These are phyloP conservation scores for Irpex lacteus DNA, from an alignment of 1,284 basidiomycete species.

Conservation along the genomic window DNA sequence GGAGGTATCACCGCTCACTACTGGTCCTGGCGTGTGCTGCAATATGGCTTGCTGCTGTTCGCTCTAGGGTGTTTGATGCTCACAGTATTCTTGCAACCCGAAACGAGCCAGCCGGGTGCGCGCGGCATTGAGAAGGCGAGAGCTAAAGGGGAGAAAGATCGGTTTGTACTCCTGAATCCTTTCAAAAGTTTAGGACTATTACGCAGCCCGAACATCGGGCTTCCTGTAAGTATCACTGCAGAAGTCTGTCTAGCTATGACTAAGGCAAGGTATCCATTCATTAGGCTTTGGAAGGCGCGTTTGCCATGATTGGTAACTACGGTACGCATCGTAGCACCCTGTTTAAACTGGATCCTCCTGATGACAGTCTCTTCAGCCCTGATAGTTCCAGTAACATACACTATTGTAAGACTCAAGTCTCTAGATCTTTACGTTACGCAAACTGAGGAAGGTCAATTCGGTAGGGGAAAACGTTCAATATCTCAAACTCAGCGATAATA, in stretches of 20 bases:
- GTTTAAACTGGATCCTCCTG: too few species aligned
- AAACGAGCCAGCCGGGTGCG: slow-evolving; percentile 59
- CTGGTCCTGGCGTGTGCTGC: slow-evolving; percentile 67
- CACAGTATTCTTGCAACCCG: slow-evolving; percentile 57
- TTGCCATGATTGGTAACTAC: slow-evolving; percentile 41
- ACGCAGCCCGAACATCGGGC: slow-evolving; percentile 52
- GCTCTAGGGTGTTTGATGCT: slow-evolving; percentile 42
- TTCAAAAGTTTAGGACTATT: slow-evolving; percentile 48
- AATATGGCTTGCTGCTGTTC: slow-evolving; percentile 44
- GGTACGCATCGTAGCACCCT: slow-evolving; percentile 28
- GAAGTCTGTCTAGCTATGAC: background rate
- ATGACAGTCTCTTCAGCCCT: slow-evolving; percentile 28
- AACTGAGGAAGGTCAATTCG: background rate
- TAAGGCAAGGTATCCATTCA: background rate
- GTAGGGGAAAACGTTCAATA: slow-evolving; percentile 54
- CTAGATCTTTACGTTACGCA: background rate
- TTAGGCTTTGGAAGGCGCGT: slow-evolving; percentile 15
- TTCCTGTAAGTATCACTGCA: slow-evolving; percentile 39
- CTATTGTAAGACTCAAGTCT: slow-evolving; percentile 27
- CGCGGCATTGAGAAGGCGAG: slow-evolving; percentile 42
- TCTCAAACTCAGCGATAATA: slow-evolving; percentile 50
- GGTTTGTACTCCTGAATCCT: slow-evolving; percentile 55
- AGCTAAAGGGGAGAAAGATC: slow-evolving; percentile 21
- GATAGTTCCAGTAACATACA: slow-evolving; percentile 36
- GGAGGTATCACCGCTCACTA: slow-evolving; percentile 48